These are phyloP conservation scores for Lipomyces lipofer DNA, from an alignment of 805 yeast genomes.

Conservation along the genomic window DNA sequence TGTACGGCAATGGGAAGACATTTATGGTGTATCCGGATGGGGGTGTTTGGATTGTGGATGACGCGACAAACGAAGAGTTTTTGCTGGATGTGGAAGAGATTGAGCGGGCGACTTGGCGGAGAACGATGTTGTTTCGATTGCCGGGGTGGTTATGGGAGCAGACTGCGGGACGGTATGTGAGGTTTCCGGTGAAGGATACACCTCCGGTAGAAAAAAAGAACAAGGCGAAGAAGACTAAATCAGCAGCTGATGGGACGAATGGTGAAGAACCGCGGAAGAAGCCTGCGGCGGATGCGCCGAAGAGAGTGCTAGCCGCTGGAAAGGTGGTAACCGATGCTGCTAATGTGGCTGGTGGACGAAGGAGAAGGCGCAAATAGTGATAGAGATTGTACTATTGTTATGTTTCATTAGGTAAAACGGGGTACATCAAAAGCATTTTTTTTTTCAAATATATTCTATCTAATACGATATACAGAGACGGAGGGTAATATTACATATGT, in stretches of 20 bases:
- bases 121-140: conserved; percentile 37
- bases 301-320: conserved; percentile 12
- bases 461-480: too few relatives aligned
- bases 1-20: conserved; percentile 26
- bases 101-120: conserved; percentile 38
- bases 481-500: background rate
- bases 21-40: conserved; percentile 42
- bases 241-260: conserved; percentile 21
- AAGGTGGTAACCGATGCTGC: conserved; percentile 24
- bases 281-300: conserved; percentile 3
- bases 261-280: background rate
- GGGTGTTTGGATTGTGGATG: conserved; percentile 28
- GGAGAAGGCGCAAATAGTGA: conserved; percentile 21
- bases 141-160: conserved; percentile 32
- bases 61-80: conserved; percentile 32
- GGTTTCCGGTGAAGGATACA: background rate
- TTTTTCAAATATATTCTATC: background rate
- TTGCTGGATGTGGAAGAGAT: conserved; percentile 37
- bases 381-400: background rate
- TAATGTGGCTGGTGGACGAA: conserved; percentile 29
- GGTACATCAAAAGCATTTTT: background rate
- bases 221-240: conserved; percentile 25
- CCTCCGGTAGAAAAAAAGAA: background rate
- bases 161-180: conserved; percentile 25
- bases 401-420: background rate